Conservation (phyloP, 768 basidiomycete species). For the Pleurotus pulmonarius region DNA sequence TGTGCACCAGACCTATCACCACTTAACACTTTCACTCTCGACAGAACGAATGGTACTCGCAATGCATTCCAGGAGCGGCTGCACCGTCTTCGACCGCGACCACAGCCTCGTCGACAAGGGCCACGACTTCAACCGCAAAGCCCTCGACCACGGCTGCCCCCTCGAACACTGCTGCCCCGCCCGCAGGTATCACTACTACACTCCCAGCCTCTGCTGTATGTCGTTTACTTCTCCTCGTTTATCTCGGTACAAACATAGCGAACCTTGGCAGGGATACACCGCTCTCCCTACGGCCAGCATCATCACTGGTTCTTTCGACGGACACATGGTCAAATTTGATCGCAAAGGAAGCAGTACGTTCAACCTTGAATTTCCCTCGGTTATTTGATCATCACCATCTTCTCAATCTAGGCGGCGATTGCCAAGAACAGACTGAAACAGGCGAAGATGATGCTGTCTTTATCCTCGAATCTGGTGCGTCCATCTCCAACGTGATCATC, state of each 20-base stretch:
- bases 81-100: neutral
- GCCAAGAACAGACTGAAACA: conserved; percentile 22
- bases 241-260: neutral
- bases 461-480: conserved; percentile 22
- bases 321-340: neutral
- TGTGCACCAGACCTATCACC: neutral
- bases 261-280: neutral
- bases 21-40: neutral
- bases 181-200: neutral
- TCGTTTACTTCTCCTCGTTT: neutral
- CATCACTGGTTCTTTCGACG: neutral
- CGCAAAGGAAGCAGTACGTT: neutral
- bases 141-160: neutral
- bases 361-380: neutral
- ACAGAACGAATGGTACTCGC: neutral
- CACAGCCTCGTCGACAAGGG: neutral
- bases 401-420: conserved; percentile 16
- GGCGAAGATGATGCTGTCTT: conserved; percentile 25
- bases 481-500: conserved; percentile 25
- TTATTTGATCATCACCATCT: neutral
- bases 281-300: neutral
- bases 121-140: neutral
- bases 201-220: neutral
- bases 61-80: neutral
- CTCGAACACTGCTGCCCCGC: neutral